Base-by-base conservation (phyloP, 2,329 filamentous ascomycete genomes). In the Pseudovirgaria hyperparasitica region DNA sequence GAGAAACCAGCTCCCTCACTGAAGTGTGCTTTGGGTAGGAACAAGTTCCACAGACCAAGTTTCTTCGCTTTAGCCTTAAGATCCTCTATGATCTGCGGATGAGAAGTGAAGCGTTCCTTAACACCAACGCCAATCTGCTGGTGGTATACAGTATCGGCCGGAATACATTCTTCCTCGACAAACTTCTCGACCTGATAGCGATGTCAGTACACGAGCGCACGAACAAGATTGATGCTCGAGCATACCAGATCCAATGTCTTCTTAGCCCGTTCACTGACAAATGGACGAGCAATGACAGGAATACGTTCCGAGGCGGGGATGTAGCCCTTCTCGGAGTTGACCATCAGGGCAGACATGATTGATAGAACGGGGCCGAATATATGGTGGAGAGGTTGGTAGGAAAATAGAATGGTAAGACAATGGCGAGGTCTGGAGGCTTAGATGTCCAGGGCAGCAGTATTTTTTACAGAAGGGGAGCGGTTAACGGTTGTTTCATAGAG, bases 11-110 rank as follows among this genome's bases (percentile, higher is more conserved):
- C 85, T 2, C 85, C 92, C 62, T 94, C 82, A 55, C 79, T 82
- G 68, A 94, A 96, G 60, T 94, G 86, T 44, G 77, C 85, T 63
- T 81, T 87, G 38, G 90, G 82, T 41, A 98, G 60, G 66, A 98
- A 98, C 77, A 98, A 80, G 60, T 98, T 98, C 90, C 90, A 98
- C 23, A 98, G 66, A 2, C 87, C 90, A 15, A 93, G 69, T 42
- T 78, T 68, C 48, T 67, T 71, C 23, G 87, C 90, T 55, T 85
- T 81, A 38, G 60, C 63, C 69, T 96, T 96, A 43, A 98, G 70
- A 29, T 90, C 77, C 41, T 98, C 90, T 35, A 98, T 70, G 43
- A 96, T 67, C 22, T 66, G 52, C 1, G 90, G 87, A 52, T 92
- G 80, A 16, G 48, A 36, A 39, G 78, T 70, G 79, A 87, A 96